A percentile compares a stretch with the other conserved stretches of the same genome.
These are phyloP conservation scores for Hypoxylon sp. DNA, from an alignment of 2,329 filamentous ascomycete species.

Conservation along the genomic window DNA sequence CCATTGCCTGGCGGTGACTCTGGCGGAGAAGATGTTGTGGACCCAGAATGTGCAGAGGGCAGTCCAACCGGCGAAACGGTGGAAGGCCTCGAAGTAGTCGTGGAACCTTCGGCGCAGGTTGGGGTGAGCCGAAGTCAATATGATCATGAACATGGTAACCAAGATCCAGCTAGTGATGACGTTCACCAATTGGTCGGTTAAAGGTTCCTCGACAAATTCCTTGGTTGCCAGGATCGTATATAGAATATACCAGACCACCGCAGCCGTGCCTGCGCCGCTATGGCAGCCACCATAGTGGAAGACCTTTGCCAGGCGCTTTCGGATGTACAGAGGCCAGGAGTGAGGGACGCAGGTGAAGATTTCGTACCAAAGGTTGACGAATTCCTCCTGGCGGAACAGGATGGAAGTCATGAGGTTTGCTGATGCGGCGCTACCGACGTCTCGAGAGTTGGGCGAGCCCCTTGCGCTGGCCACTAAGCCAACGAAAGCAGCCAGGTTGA, in stretches of 20 bases:
- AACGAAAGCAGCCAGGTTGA: slow-evolving; percentile 60
- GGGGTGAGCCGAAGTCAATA: slow-evolving; percentile 71
- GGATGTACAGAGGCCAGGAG: slow-evolving; percentile 57
- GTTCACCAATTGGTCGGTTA: slow-evolving; percentile 36
- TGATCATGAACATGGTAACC: slow-evolving; percentile 64
- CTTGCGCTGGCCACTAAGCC: slow-evolving; percentile 49
- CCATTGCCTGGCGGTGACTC: slow-evolving; percentile 51
- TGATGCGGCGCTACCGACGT: slow-evolving; percentile 51
- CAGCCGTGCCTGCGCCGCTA: slow-evolving; percentile 59
- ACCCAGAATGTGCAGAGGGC: slow-evolving; percentile 59
- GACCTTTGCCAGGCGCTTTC: slow-evolving; percentile 58
- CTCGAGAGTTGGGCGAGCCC: slow-evolving; percentile 48
- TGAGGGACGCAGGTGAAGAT: slow-evolving; percentile 55
- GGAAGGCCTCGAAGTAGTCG: slow-evolving; percentile 74
- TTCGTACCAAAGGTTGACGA: slow-evolving; percentile 60
- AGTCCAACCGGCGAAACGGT: slow-evolving; percentile 77
- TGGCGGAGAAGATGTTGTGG: slow-evolving; percentile 69
- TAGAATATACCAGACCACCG: slow-evolving; percentile 59
- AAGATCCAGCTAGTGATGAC: slow-evolving; percentile 51
- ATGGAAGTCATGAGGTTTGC: slow-evolving; percentile 60
- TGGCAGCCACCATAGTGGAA: slow-evolving; percentile 63
- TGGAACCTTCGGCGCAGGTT: slow-evolving; percentile 68
- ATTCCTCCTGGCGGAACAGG: slow-evolving; percentile 61
- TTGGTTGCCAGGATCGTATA: slow-evolving; percentile 44
- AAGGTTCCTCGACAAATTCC: slow-evolving; percentile 36